phyloP scores from a whole-genome alignment of 2,329 filamentous ascomycete species.

The Orbilia blumenaviensis region DNA sequence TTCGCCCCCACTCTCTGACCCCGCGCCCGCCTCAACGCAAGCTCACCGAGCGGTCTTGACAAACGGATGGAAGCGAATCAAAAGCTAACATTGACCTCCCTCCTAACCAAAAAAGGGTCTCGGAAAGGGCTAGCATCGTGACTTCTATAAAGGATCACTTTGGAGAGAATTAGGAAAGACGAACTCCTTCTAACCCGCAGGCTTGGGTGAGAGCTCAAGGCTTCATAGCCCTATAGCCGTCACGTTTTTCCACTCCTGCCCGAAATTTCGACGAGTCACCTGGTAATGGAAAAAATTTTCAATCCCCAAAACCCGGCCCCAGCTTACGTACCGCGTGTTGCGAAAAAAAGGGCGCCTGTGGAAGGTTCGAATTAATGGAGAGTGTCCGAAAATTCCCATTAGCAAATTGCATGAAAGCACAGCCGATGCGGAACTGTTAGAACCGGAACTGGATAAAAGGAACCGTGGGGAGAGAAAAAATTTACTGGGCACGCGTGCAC shows the following conservation, averaged over 20 bases:
- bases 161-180: conserved; percentile 39
- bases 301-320: conserved; percentile 4
- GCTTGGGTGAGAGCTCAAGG: conserved; percentile 37
- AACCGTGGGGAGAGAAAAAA: conserved; percentile 19
- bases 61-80: neutral
- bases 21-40: conserved; percentile 49
- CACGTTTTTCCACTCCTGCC: conserved; percentile 39
- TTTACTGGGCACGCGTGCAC: conserved; percentile 20
- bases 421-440: conserved; percentile 20
- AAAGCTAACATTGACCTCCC: neutral
- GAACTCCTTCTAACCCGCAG: conserved; percentile 35
- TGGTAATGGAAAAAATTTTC: conserved; percentile 42
- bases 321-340: conserved; percentile 25
- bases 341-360: conserved; percentile 15
- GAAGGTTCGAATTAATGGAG: conserved; percentile 13
- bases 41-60: neutral
- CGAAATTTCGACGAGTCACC: conserved; percentile 32
- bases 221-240: conserved; percentile 22
- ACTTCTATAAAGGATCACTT: conserved; percentile 2
- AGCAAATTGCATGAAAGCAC: conserved; percentile 42
- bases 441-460: conserved; percentile 21
- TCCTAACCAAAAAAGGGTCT: neutral
- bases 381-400: conserved; percentile 41
- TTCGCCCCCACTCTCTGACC: conserved; percentile 31
- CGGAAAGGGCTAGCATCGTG: conserved; percentile 26